Conservation (phyloP, 768 basidiomycete genomes). For the Agaricus subrufescens region DNA sequence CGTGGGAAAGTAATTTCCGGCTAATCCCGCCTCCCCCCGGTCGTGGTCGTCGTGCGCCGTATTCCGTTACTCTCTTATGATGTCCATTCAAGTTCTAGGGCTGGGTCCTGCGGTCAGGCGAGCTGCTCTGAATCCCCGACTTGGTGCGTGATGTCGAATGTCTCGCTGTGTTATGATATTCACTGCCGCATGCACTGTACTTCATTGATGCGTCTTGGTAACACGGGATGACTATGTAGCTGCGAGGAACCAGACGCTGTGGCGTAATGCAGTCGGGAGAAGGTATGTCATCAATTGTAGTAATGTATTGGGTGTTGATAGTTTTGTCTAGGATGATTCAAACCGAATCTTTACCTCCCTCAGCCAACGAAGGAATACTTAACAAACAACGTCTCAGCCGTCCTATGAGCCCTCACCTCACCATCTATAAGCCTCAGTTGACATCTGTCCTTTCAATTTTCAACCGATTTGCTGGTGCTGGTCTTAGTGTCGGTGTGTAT, state of each 20-base stretch:
- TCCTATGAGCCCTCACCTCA: conserved; percentile 93
- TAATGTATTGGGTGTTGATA: not conserved
- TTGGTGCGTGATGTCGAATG: conserved; percentile 23
- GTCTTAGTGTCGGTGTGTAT: conserved; percentile 69
- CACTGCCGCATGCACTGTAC: not conserved
- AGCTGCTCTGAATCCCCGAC: conserved; percentile 35
- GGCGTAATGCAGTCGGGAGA: conserved; percentile 35
- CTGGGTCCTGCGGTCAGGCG: conserved; percentile 53
- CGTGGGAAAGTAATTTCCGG: too few relatives aligned
- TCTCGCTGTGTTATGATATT: conserved; percentile 18
- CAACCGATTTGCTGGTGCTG: conserved; percentile 83
- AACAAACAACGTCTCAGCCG: conserved; percentile 85
- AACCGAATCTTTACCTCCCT: conserved; percentile 59
- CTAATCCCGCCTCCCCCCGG: too few relatives aligned
- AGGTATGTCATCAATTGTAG: conserved; percentile 27
- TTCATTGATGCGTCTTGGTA: conserved; percentile 13
- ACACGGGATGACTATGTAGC: not conserved
- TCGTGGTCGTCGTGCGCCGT: too few relatives aligned
- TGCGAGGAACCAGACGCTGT: conserved; percentile 37
- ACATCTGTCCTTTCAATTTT: conserved; percentile 87
- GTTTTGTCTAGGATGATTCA: conserved; percentile 45
- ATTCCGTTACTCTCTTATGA: conserved; percentile 19
- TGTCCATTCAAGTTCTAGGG: conserved; percentile 51
- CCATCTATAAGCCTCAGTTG: conserved; percentile 94
- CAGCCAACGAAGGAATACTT: conserved; percentile 57